Evolutionary conservation across 2,329 filamentous ascomycete species (phyloP).

Genomic region (Helotiales sp.): DNA sequence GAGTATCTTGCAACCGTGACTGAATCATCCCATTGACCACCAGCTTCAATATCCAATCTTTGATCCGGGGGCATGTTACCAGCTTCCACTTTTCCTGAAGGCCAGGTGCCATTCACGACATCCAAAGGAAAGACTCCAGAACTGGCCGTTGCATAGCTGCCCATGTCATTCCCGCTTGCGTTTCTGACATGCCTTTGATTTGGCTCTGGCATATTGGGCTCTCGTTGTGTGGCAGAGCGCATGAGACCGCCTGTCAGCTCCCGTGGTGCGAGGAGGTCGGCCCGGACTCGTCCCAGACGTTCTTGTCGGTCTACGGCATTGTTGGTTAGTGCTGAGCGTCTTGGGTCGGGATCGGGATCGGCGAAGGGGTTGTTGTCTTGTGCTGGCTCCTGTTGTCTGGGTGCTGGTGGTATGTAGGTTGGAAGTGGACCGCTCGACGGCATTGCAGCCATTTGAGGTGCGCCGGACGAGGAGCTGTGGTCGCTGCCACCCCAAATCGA

Average conservation of each 20-base stretch:
- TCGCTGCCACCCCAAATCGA: conserved; percentile 5
- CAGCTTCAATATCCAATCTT: conserved; percentile 4
- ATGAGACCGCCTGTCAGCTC: conserved; percentile 13
- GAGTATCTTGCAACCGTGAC: background rate
- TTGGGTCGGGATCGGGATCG: conserved; percentile 3
- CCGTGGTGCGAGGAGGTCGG: conserved; percentile 10
- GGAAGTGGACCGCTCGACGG: conserved; percentile 5
- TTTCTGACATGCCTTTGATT: background rate
- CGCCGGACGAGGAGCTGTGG: background rate
- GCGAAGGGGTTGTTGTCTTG: conserved; percentile 2
- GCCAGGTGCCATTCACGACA: background rate
- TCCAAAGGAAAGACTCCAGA: background rate
- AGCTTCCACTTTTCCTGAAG: background rate
- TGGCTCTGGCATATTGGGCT: background rate
- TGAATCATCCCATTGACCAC: conserved; percentile 9
- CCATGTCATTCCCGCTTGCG: conserved; percentile 2
- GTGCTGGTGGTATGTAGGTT: background rate
- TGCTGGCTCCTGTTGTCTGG: background rate
- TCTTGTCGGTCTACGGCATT: conserved; percentile 14
- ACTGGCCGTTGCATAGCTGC: background rate
- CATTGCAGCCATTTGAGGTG: conserved; percentile 1
- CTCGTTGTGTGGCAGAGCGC: background rate
- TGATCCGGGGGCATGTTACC: background rate
- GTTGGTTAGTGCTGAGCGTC: conserved; percentile 5
- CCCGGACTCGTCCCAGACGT: conserved; percentile 6